Base-by-base conservation (phyloP, 352 stramenopile genomes). In the Phytophthora nicotianae region DNA sequence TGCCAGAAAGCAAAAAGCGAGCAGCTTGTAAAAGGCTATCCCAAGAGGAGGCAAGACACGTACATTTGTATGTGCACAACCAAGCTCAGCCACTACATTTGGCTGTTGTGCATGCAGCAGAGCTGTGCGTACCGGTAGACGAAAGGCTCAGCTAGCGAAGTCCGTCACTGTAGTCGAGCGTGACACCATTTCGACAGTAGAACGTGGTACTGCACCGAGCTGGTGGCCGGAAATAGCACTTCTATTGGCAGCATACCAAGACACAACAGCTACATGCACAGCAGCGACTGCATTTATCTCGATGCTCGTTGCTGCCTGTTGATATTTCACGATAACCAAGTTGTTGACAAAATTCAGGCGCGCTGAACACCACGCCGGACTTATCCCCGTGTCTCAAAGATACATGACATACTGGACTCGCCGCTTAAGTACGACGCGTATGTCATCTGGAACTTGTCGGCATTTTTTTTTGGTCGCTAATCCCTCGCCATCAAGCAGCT, bases 121-220 rank as follows among this genome's bases (percentile, higher is more conserved):
- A n/a, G n/a, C n/a, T n/a, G n/a, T n/a, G 24, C 24, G 27, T 33
- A 33, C 8, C 11, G 8, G 8, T 33, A 37, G 32, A 37, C 32
- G 32, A 10, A 37, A 17, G 13, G 43, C 23, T 50, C 24, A 29
- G 24, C 24, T 29, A 29, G 24, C 9, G 26, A 61, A 24, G n/a
- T 47, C 19, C 6, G 17, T 29, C 20, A 13, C 29, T 19, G 54
- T 53, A 53, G 24, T 50, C 54, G 54, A 55, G 38, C 19, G n/a
- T 24, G 46, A 42, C 5, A 42, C 43, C 42, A 66, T 67, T 62
- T 67, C 51, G 52, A 62, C 20, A 67, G 50, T 67, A 52, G 37
- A 38, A n/a, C 43, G 43, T 57, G 51, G 59, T 67, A 43, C 9
- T 16, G 9, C 14, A 17, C 35, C 14, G 35, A 19, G 7, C 26